A percentile compares a stretch with the other conserved stretches of the same genome.
Evolutionary conservation across 371 early-diverging fungal genomes (phyloP).

Genomic region (Mortierella sp.): DNA sequence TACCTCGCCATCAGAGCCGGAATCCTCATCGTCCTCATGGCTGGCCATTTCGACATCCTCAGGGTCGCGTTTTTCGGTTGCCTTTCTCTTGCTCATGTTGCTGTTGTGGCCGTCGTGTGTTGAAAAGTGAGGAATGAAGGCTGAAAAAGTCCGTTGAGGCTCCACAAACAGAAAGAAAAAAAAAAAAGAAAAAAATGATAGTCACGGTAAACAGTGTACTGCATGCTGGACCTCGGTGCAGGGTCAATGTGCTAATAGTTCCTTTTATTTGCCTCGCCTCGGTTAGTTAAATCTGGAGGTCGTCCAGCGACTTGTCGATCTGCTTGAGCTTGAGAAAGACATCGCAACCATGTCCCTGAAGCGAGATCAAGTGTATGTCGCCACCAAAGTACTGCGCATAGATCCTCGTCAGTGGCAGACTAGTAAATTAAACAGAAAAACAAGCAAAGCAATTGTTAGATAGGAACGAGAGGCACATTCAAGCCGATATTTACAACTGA

Average conservation of each 20-base stretch:
- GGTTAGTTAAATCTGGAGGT: conserved; percentile 49
- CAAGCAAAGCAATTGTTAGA: conserved; percentile 2
- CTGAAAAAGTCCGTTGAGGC: background rate
- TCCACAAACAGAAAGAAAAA: background rate
- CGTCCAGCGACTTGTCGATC: conserved; percentile 74
- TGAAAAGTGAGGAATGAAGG: background rate
- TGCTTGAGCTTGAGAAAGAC: conserved; percentile 90
- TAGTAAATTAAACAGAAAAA: conserved; percentile 67
- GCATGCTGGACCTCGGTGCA: no score
- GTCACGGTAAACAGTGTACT: background rate
- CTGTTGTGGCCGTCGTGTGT: background rate
- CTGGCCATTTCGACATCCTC: conserved; percentile 54
- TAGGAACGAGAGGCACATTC: background rate
- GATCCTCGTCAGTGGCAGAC: conserved; percentile 91
- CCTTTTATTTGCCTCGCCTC: background rate
- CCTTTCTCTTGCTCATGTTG: conserved; percentile 64
- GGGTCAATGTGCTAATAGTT: background rate
- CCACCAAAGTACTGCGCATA: conserved; percentile 98
- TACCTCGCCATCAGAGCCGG: conserved; percentile 65
- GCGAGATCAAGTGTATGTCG: conserved; percentile 84
- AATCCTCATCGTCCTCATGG: conserved; percentile 56
- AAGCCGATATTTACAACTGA: background rate
- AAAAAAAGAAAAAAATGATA: background rate
- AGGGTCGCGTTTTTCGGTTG: conserved; percentile 46
- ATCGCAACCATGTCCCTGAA: conserved; percentile 94